phyloP scores from a whole-genome alignment of 805 yeast species.

The Teunomyces gatunensis region DNA sequence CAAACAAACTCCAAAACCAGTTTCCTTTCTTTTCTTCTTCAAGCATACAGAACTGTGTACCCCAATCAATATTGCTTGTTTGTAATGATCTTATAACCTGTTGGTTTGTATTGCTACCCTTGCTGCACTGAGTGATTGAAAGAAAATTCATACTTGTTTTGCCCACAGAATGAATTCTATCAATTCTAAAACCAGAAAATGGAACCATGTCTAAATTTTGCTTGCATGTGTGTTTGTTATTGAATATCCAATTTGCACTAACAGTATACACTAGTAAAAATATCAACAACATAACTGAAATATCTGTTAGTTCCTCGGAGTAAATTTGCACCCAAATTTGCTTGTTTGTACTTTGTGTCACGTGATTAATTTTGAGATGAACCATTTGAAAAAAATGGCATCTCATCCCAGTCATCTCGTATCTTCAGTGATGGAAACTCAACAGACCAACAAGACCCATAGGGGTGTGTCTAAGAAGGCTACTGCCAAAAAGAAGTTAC shows the following conservation, averaged over 20 bases:
- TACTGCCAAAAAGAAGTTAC: slow-evolving; percentile 82
- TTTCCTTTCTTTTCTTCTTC: slow-evolving; percentile 6
- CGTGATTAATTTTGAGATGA: slow-evolving; percentile 1
- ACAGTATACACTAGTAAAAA: not conserved
- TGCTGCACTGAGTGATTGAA: slow-evolving; percentile 49
- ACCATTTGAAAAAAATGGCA: slow-evolving; percentile 5
- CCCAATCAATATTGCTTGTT: slow-evolving; percentile 46
- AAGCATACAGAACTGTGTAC: slow-evolving; percentile 44
- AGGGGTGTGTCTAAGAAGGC: slow-evolving; percentile 48
- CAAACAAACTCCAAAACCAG: not conserved
- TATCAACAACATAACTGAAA: not conserved
- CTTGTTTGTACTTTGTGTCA: not conserved
- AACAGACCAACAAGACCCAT: slow-evolving; percentile 80
- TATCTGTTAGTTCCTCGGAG: not conserved
- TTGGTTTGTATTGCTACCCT: slow-evolving; percentile 48
- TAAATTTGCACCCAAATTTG: slow-evolving; percentile 1
- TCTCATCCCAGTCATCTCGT: not conserved
- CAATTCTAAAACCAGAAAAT: slow-evolving; percentile 57
- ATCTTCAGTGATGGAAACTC: slow-evolving; percentile 18
- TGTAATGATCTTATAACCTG: slow-evolving; percentile 31
- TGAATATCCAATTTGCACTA: slow-evolving; percentile 16
- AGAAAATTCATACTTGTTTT: slow-evolving; percentile 44
- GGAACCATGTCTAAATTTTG: slow-evolving; percentile 27
- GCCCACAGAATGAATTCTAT: slow-evolving; percentile 46
- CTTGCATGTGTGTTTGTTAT: slow-evolving; percentile 34